phyloP scores from a whole-genome alignment of 23 red algal genomes.

The Agarophyton chilense region DNA sequence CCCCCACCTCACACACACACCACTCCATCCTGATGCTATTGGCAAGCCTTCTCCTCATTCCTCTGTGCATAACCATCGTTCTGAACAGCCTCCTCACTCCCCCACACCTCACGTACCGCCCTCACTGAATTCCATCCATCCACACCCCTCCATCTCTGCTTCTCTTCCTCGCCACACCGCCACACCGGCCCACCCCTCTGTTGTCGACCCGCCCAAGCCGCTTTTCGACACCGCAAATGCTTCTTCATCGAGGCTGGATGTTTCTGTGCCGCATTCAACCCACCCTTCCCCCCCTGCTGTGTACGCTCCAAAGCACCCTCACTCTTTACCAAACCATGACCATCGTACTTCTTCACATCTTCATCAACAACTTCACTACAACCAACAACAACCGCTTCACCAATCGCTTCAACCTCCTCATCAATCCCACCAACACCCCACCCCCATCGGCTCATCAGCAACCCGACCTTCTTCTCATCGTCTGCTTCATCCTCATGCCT shows the following conservation, averaged over 20 bases:
- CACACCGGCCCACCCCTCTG: neutral
- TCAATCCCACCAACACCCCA: neutral
- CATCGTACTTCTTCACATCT: conserved; percentile 2
- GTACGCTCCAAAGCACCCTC: neutral
- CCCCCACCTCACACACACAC: neutral
- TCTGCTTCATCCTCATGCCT: conserved; percentile 5
- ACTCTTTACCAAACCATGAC: neutral
- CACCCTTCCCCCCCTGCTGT: neutral
- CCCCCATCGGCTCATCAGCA: neutral
- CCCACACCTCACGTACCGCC: neutral
- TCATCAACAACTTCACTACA: neutral
- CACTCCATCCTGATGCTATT: neutral
- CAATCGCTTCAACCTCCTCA: neutral
- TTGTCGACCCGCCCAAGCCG: conserved; percentile 14
- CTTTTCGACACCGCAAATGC: conserved; percentile 14
- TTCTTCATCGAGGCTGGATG: neutral
- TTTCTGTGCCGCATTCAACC: neutral
- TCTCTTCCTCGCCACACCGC: neutral
- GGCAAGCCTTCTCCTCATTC: neutral
- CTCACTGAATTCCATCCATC: neutral
- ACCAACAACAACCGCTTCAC: conserved; percentile 7
- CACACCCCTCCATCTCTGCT: neutral
- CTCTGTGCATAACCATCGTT: neutral
- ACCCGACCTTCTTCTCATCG: neutral
- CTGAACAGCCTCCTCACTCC: neutral